A percentile compares a stretch with the other conserved stretches of the same genome.
These are phyloP conservation scores for Suzukiozyma palmioleophila DNA, from an alignment of 1,139 yeast genomes.

Conservation along the genomic window DNA sequence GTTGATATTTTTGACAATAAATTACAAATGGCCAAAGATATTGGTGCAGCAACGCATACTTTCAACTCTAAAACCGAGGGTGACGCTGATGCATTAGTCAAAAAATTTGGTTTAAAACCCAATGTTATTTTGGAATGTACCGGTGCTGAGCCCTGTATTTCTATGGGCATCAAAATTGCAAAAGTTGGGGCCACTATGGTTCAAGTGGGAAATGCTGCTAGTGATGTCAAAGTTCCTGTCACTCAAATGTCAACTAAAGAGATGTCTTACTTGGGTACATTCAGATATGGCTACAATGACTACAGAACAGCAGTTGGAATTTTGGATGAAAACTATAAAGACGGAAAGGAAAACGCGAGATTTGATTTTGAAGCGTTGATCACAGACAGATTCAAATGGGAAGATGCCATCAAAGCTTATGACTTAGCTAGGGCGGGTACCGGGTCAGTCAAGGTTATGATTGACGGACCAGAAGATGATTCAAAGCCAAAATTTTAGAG, in stretches of 20 bases:
- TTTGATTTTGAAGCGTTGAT: conserved; percentile 54
- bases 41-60: conserved; percentile 56
- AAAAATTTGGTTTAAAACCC: conserved; percentile 47
- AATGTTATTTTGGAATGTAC: conserved; percentile 66
- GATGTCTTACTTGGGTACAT: conserved; percentile 65
- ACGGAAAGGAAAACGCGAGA: conserved; percentile 49
- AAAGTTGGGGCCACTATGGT: conserved; percentile 63
- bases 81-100: conserved; percentile 22
- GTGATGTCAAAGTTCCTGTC: conserved; percentile 67
- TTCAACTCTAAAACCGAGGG: conserved; percentile 51
- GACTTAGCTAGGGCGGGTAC: conserved; percentile 53
- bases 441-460: conserved; percentile 43
- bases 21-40: conserved; percentile 53
- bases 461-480: conserved; percentile 38
- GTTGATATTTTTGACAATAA: conserved; percentile 62
- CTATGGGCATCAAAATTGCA: conserved; percentile 55
- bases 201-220: conserved; percentile 75
- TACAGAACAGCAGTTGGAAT: conserved; percentile 71
- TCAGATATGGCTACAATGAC: conserved; percentile 79
- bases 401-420: conserved; percentile 78
- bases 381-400: conserved; percentile 72
- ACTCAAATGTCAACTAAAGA: conserved; percentile 69
- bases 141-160: conserved; percentile 68
- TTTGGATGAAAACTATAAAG: conserved; percentile 53
- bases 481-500: not conserved